A percentile compares a stretch with the other conserved stretches of the same genome.
Evolutionary conservation across 768 basidiomycete genomes (phyloP).

Genomic region (Auricularia sp.): DNA sequence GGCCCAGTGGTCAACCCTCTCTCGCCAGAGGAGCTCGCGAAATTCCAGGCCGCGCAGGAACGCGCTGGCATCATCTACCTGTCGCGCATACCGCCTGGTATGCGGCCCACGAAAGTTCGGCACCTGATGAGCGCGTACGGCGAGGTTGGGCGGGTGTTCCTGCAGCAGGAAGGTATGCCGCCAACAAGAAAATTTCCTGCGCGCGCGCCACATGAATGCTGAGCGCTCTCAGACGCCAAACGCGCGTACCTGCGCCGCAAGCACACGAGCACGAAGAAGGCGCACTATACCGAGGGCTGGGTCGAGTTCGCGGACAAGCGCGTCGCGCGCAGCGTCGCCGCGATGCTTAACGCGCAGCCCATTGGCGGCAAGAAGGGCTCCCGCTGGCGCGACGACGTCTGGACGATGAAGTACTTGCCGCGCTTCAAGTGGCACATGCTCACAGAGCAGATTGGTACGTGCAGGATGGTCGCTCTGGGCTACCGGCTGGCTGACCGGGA

Average conservation of each 20-base stretch:
- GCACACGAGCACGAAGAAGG: slow-evolving; percentile 71
- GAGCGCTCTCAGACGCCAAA: slow-evolving; percentile 52
- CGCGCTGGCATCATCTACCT: slow-evolving; percentile 86
- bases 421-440: slow-evolving; percentile 99
- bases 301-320: slow-evolving; percentile 95
- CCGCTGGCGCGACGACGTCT: slow-evolving; percentile 92
- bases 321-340: slow-evolving; percentile 80
- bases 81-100: slow-evolving; percentile 92
- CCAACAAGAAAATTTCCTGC: not conserved
- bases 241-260: slow-evolving; percentile 76
- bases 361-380: slow-evolving; percentile 90
- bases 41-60: slow-evolving; percentile 62
- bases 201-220: not conserved
- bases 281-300: slow-evolving; percentile 94
- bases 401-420: slow-evolving; percentile 99
- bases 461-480: not conserved
- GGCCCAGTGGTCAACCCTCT: slow-evolving; percentile 40
- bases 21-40: slow-evolving; percentile 62
- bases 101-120: slow-evolving; percentile 93
- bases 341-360: slow-evolving; percentile 90
- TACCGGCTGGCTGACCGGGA: slow-evolving; percentile 7
- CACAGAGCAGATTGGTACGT: slow-evolving; percentile 93
- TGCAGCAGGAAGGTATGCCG: slow-evolving; percentile 77
- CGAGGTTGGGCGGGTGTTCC: slow-evolving; percentile 83
- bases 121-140: slow-evolving; percentile 88